Evolutionary conservation across 768 basidiomycete genomes (phyloP).

Genomic region (Rhizopogon salebrosus): DNA sequence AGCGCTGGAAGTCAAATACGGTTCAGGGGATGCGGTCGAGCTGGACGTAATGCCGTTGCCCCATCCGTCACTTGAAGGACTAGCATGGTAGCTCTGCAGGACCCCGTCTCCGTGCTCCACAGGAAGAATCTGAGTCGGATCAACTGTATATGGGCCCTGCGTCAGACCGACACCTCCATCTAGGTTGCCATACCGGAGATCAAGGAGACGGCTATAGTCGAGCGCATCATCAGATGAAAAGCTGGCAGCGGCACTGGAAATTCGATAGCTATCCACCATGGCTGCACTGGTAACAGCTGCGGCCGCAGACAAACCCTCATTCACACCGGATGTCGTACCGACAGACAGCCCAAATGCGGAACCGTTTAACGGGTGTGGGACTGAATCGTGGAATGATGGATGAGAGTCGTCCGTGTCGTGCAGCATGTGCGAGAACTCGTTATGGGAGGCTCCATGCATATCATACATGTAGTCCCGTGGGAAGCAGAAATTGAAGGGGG

Average conservation of each 20-base stretch:
- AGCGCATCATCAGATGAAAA: constrained; percentile 53
- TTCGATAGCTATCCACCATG: constrained; percentile 71
- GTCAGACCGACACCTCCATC: constrained; percentile 36
- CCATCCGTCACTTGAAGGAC: constrained; percentile 82
- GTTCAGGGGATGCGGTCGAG: constrained; percentile 70
- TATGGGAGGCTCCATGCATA: constrained; percentile 30
- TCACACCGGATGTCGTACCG: constrained; percentile 22
- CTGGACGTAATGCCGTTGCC: constrained; percentile 64
- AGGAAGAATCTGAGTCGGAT: constrained; percentile 85
- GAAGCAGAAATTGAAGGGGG: constrained; percentile 70
- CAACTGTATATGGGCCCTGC: constrained; percentile 67
- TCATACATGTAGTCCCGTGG: constrained; percentile 66
- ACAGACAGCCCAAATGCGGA: constrained; percentile 32
- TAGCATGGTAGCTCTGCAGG: constrained; percentile 57
- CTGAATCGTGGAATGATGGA: constrained; percentile 27
- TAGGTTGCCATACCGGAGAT: constrained; percentile 55
- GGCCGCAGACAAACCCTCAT: constrained; percentile 58
- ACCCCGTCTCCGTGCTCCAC: constrained; percentile 35
- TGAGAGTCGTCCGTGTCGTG: constrained; percentile 23
- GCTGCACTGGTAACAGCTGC: constrained; percentile 62
- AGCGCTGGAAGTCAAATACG: constrained; percentile 61
- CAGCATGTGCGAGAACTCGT: constrained; percentile 30
- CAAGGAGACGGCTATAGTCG: constrained; percentile 61
- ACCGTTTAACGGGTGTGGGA: constrained; percentile 24
- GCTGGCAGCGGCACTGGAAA: constrained; percentile 50